Conservation (phyloP, 352 stramenopile genomes). For the Phytopythium vexans region DNA sequence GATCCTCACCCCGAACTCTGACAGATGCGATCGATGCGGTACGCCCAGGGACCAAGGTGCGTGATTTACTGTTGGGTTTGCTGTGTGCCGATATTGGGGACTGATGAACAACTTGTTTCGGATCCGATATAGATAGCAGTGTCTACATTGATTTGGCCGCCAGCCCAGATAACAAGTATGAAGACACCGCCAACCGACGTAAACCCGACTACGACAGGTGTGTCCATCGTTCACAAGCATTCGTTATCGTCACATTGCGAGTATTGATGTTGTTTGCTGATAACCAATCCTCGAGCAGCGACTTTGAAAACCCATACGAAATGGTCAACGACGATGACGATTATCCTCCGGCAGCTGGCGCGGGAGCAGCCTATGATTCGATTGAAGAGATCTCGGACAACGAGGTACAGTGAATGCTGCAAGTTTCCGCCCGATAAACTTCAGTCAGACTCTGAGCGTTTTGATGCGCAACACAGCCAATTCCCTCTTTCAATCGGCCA, state of each 20-base stretch:
- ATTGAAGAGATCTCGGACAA: constrained; percentile 70
- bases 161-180: constrained; percentile 15
- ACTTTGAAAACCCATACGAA: constrained; percentile 39
- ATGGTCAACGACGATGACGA: constrained; percentile 5
- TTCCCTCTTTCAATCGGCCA: constrained; percentile 14
- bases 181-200: not conserved
- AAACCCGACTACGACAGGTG: constrained; percentile 11
- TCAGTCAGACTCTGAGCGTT: not conserved
- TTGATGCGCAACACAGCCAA: not conserved
- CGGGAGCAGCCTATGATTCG: constrained; percentile 17
- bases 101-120: not conserved
- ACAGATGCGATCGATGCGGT: not conserved
- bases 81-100: not conserved
- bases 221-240: not conserved
- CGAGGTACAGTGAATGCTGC: constrained; percentile 27
- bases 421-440: not conserved
- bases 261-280: too few relatives aligned
- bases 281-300: constrained; percentile 10
- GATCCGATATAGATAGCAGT: not conserved
- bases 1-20: not conserved
- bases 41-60: not conserved
- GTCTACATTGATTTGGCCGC: constrained; percentile 33
- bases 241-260: too few relatives aligned
- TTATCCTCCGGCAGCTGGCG: constrained; percentile 6
- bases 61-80: not conserved